These are phyloP conservation scores for Annulohypoxylon truncatum DNA, from an alignment of 2,329 filamentous ascomycete species.

Conservation along the genomic window DNA sequence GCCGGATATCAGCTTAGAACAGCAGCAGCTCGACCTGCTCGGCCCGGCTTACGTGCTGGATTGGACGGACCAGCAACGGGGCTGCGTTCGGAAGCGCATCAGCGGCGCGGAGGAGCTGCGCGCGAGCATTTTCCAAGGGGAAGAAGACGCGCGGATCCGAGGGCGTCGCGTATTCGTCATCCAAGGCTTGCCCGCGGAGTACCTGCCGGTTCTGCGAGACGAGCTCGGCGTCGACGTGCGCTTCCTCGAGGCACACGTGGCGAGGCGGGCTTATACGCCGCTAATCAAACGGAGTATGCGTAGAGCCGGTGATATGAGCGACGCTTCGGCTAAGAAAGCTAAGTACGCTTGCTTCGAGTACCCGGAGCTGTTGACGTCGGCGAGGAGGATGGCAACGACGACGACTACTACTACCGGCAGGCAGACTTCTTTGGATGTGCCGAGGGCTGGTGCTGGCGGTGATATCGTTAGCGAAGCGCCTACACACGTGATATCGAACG, in stretches of 20 bases:
- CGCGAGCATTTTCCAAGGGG: not conserved
- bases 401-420: not conserved
- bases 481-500: constrained; percentile 34
- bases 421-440: not conserved
- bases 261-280: constrained; percentile 45
- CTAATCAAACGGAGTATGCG: constrained; percentile 1
- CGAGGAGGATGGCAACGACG: not conserved
- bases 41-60: constrained; percentile 40
- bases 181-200: constrained; percentile 41
- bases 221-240: constrained; percentile 45
- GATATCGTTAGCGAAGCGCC: constrained; percentile 35
- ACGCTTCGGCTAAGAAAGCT: not conserved
- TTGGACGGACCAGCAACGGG: constrained; percentile 24
- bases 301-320: not conserved
- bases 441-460: not conserved
- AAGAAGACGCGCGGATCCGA: not conserved
- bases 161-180: constrained; percentile 43
- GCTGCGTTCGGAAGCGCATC: constrained; percentile 23
- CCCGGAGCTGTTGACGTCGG: constrained; percentile 45
- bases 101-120: constrained; percentile 34
- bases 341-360: constrained; percentile 47
- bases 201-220: constrained; percentile 42
- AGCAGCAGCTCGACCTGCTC: constrained; percentile 21
- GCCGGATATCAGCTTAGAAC: not conserved
- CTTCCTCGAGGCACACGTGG: constrained; percentile 50